A percentile compares a stretch with the other conserved stretches of the same genome.
Conservation (phyloP, 2,329 filamentous ascomycete species). For the Aureobasidium zeae region DNA sequence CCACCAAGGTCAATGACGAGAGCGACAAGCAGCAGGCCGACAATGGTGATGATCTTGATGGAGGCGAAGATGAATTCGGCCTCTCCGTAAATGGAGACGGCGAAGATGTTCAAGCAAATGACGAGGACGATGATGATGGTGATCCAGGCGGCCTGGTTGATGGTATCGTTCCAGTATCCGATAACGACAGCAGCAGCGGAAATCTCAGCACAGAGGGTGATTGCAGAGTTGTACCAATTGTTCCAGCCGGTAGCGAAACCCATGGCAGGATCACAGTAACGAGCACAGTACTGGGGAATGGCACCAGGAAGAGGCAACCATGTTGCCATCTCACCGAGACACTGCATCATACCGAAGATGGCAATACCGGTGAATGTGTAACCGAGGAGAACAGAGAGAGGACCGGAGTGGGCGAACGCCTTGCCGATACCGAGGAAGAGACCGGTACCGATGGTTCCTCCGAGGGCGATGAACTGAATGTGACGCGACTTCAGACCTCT, state of each 20-base stretch:
- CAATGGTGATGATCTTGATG: conserved; percentile 42
- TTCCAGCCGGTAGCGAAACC: conserved; percentile 34
- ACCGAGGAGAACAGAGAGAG: conserved; percentile 15
- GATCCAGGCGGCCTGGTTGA: conserved; percentile 36
- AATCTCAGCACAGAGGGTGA: conserved; percentile 48
- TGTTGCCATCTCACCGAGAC: conserved; percentile 35
- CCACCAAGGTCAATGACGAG: conserved; percentile 56
- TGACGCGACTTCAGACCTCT: conserved; percentile 46
- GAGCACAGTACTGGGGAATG: conserved; percentile 19
- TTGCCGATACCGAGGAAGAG: conserved; percentile 17
- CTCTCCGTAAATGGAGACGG: conserved; percentile 41
- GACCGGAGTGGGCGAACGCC: conserved; percentile 17
- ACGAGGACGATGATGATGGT: conserved; percentile 53
- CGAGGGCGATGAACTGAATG: conserved; percentile 51
- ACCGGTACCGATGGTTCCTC: conserved; percentile 42
- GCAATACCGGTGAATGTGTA: conserved; percentile 20
- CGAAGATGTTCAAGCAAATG: conserved; percentile 52
- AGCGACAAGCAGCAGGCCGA: conserved; percentile 32
- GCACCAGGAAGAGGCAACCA: conserved; percentile 31
- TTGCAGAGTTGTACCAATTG: conserved; percentile 41
- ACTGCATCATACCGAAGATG: conserved; percentile 34
- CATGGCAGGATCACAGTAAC: conserved; percentile 20
- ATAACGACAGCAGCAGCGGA: conserved; percentile 57
- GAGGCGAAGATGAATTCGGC: conserved; percentile 45
- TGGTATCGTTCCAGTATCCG: conserved; percentile 44